Base-by-base conservation (phyloP, 2,329 filamentous ascomycete genomes). In the Aureobasidium pullulans region DNA sequence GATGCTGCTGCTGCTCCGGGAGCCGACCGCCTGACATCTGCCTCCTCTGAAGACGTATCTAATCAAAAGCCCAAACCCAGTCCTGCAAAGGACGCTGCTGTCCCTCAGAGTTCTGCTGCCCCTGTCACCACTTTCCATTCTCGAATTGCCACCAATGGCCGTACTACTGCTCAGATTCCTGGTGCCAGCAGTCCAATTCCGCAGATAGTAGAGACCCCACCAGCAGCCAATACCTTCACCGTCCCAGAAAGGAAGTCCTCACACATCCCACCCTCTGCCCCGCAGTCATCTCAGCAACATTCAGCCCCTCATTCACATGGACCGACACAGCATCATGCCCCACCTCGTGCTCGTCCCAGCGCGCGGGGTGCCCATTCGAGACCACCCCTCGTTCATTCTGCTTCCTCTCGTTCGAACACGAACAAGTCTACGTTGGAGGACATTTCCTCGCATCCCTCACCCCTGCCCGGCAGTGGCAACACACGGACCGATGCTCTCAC, bases 401-500 rank as follows among this genome's bases (percentile, higher is more conserved):
- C 78, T 82, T 28, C 46, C 13, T 28, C 57, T 29, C 57, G 47
- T 4, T 29, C 36, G 64, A 52, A 34, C 39, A 44, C 34, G 8
- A 8, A 6, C 28, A 59, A 50, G 9, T 67, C 68, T 52, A 83
- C 79, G 1, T 76, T 87, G 19, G 84, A 85, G 64, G 87, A 92
- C 32, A 81, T 88, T 64, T 78, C 81, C 9, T 82, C 82, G 32
- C 80, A 82, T 61, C 83, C 87, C 3, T 84, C 89, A n/a, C 78
- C 84, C 31, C 74, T 93, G 2, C 85, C 88, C 23, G 87, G 87
- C 11, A 85, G 84, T 53, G 69, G 70, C 59, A 83, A 79, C 60
- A 86, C 82, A 7, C 83, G 88, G 47, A 93, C 89, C 1, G 90
- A 94, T 71, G 84, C 81, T 50, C 76, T 95, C 13, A 90, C 89